Evolutionary conservation across 257 asterid species (phyloP).

Genomic region (Leptodermis oblonga): DNA sequence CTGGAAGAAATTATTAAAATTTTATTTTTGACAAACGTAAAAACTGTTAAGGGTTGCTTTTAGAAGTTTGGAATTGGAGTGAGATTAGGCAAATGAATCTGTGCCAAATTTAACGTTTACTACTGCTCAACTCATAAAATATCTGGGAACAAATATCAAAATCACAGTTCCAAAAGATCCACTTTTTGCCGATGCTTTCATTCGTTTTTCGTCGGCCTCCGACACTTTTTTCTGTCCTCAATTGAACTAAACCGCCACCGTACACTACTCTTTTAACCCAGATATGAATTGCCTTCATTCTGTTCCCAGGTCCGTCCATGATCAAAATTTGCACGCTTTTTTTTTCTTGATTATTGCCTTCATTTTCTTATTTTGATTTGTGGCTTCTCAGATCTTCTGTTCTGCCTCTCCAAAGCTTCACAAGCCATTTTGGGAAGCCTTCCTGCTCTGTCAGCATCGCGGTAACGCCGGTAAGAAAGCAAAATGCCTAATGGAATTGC

Average conservation of each 20-base stretch:
- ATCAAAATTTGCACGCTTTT: slow-evolving; percentile 3
- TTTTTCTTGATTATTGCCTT: background rate
- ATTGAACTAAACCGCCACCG: background rate
- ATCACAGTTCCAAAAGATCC: background rate
- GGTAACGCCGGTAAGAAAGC: slow-evolving; percentile 30
- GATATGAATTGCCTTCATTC: slow-evolving; percentile 76
- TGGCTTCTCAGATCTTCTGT: slow-evolving; percentile 50
- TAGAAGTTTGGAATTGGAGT: too few relatives aligned
- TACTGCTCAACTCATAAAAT: too few relatives aligned
- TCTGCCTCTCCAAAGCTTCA: slow-evolving; percentile 50
- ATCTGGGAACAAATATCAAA: slow-evolving; percentile 3
- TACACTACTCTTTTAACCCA: background rate
- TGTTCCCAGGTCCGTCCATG: slow-evolving; percentile 49
- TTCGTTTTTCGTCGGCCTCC: background rate
- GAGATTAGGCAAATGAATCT: too few relatives aligned
- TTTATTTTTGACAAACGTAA: too few relatives aligned
- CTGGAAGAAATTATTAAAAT: too few relatives aligned
- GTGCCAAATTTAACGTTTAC: too few relatives aligned
- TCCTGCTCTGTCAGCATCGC: slow-evolving; percentile 29
- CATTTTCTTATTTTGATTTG: background rate
- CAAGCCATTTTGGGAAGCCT: slow-evolving; percentile 31
- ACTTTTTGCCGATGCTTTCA: background rate
- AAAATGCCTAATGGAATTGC: background rate
- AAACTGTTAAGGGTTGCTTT: too few relatives aligned
- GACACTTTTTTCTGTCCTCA: background rate